These are phyloP conservation scores for Styphnolobium japonicum DNA, from an alignment of 306 rosid genomes.

Conservation along the genomic window DNA sequence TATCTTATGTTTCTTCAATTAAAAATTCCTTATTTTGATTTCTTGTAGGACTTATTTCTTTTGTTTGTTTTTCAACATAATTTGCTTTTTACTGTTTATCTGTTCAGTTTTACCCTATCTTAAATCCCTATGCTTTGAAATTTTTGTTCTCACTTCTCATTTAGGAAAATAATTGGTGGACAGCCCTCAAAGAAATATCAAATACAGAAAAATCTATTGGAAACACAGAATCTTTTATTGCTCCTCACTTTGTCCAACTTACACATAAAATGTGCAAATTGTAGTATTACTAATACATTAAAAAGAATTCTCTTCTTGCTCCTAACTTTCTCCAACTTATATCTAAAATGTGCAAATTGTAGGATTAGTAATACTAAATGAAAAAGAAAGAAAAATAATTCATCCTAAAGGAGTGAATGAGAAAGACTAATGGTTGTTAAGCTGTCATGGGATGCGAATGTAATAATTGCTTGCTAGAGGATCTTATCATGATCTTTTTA, in stretches of 20 bases:
- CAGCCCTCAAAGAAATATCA: background rate
- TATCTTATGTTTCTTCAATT: constrained; percentile 14
- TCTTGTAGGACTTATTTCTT: constrained; percentile 7
- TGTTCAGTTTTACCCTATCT: background rate
- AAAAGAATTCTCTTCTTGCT: constrained; percentile 6
- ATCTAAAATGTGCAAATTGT: background rate
- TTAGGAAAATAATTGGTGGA: constrained; percentile 5
- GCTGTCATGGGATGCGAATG: constrained; percentile 1
- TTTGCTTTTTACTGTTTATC: background rate
- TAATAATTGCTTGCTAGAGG: constrained; percentile 10
- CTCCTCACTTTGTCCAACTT: background rate
- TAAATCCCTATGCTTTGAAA: background rate
- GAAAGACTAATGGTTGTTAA: constrained; percentile 8
- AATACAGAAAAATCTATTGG: background rate
- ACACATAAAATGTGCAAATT: background rate
- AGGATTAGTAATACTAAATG: constrained; percentile 5
- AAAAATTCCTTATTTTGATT: constrained; percentile 3
- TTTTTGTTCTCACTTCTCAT: background rate
- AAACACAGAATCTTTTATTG: background rate
- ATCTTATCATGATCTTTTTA: background rate
- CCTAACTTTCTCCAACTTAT: background rate
- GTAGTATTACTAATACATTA: background rate
- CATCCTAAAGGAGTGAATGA: background rate
- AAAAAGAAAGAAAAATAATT: background rate
- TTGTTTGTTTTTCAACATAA: background rate